phyloP scores from a whole-genome alignment of 805 yeast species.

The Nakazawaea pomicola region DNA sequence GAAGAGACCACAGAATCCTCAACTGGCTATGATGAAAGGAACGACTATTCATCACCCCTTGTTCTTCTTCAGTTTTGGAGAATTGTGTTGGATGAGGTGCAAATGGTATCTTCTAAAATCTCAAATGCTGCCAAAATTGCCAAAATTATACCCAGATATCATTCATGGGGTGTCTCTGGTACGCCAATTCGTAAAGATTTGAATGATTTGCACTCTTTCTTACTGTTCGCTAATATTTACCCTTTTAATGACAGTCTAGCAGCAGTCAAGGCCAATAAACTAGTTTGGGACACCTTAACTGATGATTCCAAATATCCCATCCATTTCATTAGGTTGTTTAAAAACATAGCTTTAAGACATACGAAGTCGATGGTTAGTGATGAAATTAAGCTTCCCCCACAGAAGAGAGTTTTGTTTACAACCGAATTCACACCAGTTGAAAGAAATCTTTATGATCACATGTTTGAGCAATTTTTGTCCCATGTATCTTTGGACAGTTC shows the following conservation, averaged over 20 bases:
- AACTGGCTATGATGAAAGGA: constrained; percentile 23
- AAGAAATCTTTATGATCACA: constrained; percentile 70
- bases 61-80: constrained; percentile 85
- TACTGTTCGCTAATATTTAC: constrained; percentile 57
- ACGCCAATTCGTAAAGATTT: constrained; percentile 75
- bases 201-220: constrained; percentile 63
- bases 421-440: constrained; percentile 81
- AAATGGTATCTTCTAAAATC: constrained; percentile 74
- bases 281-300: constrained; percentile 24
- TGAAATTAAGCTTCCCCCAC: constrained; percentile 77
- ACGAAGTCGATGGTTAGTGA: constrained; percentile 77
- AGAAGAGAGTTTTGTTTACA: constrained; percentile 61
- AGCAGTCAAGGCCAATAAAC: constrained; percentile 13
- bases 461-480: constrained; percentile 53
- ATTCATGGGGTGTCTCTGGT: constrained; percentile 97
- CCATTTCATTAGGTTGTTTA: constrained; percentile 51
- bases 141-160: constrained; percentile 71
- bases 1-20: constrained; percentile 19
- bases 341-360: constrained; percentile 61
- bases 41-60: constrained; percentile 75
- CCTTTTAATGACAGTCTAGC: constrained; percentile 50
- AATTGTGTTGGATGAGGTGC: constrained; percentile 89
- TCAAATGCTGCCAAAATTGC: constrained; percentile 81
- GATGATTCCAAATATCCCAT: constrained; percentile 17
- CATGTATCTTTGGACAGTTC: constrained; percentile 49